These are phyloP conservation scores for Rhododendron henanense DNA, from an alignment of 148 eudicot genomes.

Conservation along the genomic window DNA sequence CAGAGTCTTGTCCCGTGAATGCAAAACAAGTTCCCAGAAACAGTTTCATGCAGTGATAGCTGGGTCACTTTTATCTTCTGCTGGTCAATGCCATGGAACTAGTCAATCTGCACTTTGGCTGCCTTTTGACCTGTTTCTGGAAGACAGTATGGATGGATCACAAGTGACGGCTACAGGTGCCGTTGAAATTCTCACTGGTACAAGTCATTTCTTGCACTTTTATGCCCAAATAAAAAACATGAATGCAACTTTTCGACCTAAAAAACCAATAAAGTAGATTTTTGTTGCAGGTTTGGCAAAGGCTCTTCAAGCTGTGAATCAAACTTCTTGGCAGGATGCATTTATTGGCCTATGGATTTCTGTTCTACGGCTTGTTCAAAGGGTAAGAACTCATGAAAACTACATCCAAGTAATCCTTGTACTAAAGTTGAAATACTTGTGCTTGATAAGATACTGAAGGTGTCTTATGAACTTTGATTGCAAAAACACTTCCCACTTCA, in stretches of 20 bases:
- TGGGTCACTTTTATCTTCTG: slow-evolving; percentile 60
- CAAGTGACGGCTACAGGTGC: slow-evolving; percentile 69
- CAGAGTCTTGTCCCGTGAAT: slow-evolving; percentile 44
- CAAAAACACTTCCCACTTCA: slow-evolving; percentile 2
- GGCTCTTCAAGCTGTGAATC: slow-evolving; percentile 77
- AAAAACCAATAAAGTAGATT: neutral
- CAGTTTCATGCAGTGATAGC: slow-evolving; percentile 72
- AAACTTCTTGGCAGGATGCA: slow-evolving; percentile 80
- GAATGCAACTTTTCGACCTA: neutral
- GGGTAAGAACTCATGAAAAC: slow-evolving; percentile 43
- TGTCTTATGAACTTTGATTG: neutral
- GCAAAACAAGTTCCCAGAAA: slow-evolving; percentile 55
- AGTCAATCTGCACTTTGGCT: slow-evolving; percentile 76
- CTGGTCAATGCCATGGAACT: slow-evolving; percentile 54
- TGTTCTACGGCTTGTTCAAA: slow-evolving; percentile 84
- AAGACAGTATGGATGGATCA: slow-evolving; percentile 87
- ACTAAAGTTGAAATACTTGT: neutral
- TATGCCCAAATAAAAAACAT: neutral
- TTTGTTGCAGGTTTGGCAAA: slow-evolving; percentile 57
- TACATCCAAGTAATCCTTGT: neutral
- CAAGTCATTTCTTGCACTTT: neutral
- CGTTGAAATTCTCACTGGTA: slow-evolving; percentile 83
- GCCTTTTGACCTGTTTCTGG: slow-evolving; percentile 81
- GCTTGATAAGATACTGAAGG: neutral
- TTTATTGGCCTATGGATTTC: slow-evolving; percentile 87